Evolutionary conservation across 495 filamentous ascomycete species (phyloP), one percentile per base, ranked within the genome.

Genomic region (Penicillium egyptiacum): DNA sequence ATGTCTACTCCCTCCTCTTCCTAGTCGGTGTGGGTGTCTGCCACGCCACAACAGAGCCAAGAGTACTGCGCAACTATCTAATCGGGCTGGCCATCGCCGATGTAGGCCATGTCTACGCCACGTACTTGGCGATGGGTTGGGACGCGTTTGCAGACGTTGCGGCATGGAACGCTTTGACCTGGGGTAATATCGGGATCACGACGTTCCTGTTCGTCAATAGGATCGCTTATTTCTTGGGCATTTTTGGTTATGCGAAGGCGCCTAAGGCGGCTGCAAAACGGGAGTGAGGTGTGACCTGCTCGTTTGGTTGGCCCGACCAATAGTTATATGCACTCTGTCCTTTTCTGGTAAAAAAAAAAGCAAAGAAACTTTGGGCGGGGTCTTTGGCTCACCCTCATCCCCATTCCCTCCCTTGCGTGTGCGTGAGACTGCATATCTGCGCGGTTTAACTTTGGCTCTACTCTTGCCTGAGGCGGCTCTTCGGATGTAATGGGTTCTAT

Each of bases 181-280:
- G 86, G 85, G 89, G 88, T 11, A 91, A 91, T 62, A 76, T 92
- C 44, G 86, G 81, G 0, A 70, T 78, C 22, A 90, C 88, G 5
- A 61, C 53, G 0, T 75, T 79, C 17, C 63, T 89, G 43, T 84
- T 85, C 40, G 53, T 83, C 12, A 81, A 79, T 35, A 74, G 87
- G 30, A 63, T 81, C 1, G 68, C 73, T 12, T 88, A 88, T 64
- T 69, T 89, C 2, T 22, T 75, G 12, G 85, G 86, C 4, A 45
- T 77, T 0, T 86, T 89, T 67, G 87, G 86, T 5, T 55, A 70
- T 49, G 59, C 72, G 14, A 68, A 56, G 48, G 59, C 61, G 35
- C 56, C 60, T n/a, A 68, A 66, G 50, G 60, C 48, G 26, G 65
- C 42, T 23, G 58, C 41, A 49, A 74, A 70, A 53, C 67, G 57